These are phyloP conservation scores for Penicillium salamii DNA, from an alignment of 495 filamentous ascomycete species.

Conservation along the genomic window DNA sequence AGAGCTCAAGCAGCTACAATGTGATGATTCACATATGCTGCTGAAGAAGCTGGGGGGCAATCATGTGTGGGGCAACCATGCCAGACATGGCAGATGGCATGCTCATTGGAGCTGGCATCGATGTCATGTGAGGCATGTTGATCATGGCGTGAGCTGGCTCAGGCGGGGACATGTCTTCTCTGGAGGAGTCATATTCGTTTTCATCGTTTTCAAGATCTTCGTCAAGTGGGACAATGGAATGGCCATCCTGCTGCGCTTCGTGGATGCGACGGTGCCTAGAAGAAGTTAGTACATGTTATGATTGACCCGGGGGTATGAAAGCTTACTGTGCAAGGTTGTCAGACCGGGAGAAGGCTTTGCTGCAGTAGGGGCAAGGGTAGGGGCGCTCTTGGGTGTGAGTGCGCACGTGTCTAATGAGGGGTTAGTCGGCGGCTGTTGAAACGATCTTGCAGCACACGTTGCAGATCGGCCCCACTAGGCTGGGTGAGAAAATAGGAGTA, in stretches of 20 bases:
- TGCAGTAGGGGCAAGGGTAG: conserved; percentile 95
- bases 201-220: conserved; percentile 75
- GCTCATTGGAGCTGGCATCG: conserved; percentile 39
- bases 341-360: conserved; percentile 95
- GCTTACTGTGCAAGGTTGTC: conserved; percentile 98
- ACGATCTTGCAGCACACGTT: conserved; percentile 24
- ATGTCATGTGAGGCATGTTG: conserved; percentile 36
- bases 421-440: conserved; percentile 61
- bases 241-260: conserved; percentile 72
- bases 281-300: conserved; percentile 8
- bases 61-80: conserved; percentile 42
- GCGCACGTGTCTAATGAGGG: conserved; percentile 80
- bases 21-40: conserved; percentile 39
- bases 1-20: neutral
- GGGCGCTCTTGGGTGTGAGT: conserved; percentile 99
- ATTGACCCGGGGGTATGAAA: neutral
- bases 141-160: conserved; percentile 34
- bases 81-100: conserved; percentile 36
- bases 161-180: conserved; percentile 65
- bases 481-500: conserved; percentile 22
- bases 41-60: conserved; percentile 45
- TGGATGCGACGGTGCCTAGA: conserved; percentile 91
- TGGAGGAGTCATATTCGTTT: conserved; percentile 71
- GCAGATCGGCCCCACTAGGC: conserved; percentile 20
- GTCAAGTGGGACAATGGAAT: conserved; percentile 56